Percentiles rank a stretch among this genome's conserved stretches.
phyloP scores from a whole-genome alignment of 2,329 filamentous ascomycete species.

The Apiospora kogelbergensis region DNA sequence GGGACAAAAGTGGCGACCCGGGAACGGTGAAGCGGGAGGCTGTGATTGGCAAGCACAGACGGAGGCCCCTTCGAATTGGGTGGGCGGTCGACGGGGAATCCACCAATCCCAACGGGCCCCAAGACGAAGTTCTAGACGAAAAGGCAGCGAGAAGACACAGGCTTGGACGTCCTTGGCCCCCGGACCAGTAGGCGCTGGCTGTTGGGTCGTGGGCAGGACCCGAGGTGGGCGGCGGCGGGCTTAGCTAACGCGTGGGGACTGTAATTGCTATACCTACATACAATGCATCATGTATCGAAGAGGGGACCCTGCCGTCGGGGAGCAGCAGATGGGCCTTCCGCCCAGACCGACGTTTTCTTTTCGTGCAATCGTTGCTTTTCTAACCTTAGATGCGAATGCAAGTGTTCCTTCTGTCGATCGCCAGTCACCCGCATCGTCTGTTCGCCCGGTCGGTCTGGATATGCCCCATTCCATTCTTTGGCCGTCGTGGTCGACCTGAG shows the following conservation, averaged over 20 bases:
- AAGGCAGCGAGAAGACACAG: too few relatives aligned
- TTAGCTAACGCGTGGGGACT: too few relatives aligned
- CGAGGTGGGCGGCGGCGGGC: too few relatives aligned
- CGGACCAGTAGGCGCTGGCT: too few relatives aligned
- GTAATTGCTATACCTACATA: too few relatives aligned
- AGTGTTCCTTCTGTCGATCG: background rate
- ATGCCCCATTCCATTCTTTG: background rate
- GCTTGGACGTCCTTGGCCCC: too few relatives aligned
- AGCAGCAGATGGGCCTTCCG: background rate
- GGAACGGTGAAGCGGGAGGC: background rate
- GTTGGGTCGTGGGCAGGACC: too few relatives aligned
- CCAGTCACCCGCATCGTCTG: slow-evolving; percentile 2
- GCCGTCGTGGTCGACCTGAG: too few relatives aligned
- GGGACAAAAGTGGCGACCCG: background rate
- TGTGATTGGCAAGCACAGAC: background rate
- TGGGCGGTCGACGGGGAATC: background rate
- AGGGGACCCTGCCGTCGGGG: background rate
- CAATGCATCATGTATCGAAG: too few relatives aligned
- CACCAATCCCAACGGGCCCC: too few relatives aligned
- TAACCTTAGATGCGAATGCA: slow-evolving; percentile 4
- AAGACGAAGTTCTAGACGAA: too few relatives aligned
- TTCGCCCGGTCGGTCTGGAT: background rate
- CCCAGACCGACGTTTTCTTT: slow-evolving; percentile 4
- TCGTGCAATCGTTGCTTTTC: background rate
- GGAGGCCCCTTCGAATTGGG: background rate